Percentiles rank a stretch among this genome's conserved stretches.
phyloP scores from a whole-genome alignment of 192 early-diverging fungal species.

The Coemansia sp. region DNA sequence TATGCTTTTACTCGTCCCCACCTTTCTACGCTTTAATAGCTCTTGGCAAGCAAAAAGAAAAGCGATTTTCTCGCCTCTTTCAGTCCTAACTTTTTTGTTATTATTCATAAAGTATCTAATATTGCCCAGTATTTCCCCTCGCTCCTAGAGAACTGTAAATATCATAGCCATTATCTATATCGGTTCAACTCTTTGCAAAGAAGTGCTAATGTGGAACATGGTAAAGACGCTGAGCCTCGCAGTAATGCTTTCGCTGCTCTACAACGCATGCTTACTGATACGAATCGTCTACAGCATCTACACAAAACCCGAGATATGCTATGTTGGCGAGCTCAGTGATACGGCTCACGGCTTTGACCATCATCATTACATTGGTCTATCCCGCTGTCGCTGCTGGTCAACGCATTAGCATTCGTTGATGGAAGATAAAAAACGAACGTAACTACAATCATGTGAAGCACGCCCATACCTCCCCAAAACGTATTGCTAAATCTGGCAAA shows the following conservation, averaged over 20 bases:
- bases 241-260: constrained; percentile 30
- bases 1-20: neutral
- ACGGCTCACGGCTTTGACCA: constrained; percentile 8
- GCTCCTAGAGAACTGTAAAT: neutral
- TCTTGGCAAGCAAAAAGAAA: neutral
- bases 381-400: constrained; percentile 21
- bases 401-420: neutral
- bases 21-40: neutral
- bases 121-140: neutral
- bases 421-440: too few relatives aligned
- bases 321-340: constrained; percentile 26
- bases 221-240: constrained; percentile 31
- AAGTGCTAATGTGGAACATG: constrained; percentile 16
- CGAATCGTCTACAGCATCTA: constrained; percentile 18
- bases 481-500: neutral
- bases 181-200: neutral
- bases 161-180: neutral
- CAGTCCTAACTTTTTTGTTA: too few relatives aligned
- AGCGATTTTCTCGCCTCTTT: too few relatives aligned
- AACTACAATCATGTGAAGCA: too few relatives aligned
- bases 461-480: neutral
- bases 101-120: too few relatives aligned
- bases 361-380: constrained; percentile 3
- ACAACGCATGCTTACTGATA: constrained; percentile 36
- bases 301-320: constrained; percentile 17